These are phyloP conservation scores for Crassisporium funariophilum DNA, from an alignment of 768 basidiomycete genomes.

Conservation along the genomic window DNA sequence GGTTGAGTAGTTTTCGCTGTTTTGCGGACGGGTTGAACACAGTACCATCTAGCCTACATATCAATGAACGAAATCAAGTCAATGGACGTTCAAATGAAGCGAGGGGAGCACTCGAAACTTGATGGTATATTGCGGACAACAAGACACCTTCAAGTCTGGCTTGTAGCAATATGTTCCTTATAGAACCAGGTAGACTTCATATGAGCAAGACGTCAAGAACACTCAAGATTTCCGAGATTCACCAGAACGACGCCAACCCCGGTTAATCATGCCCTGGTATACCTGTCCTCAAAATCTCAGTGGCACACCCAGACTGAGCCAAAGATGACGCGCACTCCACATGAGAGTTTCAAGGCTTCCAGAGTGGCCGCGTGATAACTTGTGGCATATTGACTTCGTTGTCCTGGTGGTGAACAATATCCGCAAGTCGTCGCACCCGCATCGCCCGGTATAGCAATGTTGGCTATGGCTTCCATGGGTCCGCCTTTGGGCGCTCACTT, in stretches of 20 bases:
- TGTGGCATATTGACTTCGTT: slow-evolving; percentile 42
- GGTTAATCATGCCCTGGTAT: slow-evolving; percentile 83
- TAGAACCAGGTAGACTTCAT: no score
- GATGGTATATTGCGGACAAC: slow-evolving; percentile 96
- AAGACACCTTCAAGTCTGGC: slow-evolving; percentile 77
- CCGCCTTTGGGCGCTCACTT: not conserved
- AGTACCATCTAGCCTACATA: slow-evolving; percentile 66
- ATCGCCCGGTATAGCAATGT: slow-evolving; percentile 40
- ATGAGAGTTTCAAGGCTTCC: slow-evolving; percentile 52
- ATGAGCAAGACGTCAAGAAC: no score
- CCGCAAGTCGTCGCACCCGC: slow-evolving; percentile 54
- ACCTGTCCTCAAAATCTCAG: slow-evolving; percentile 40
- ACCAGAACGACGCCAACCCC: slow-evolving; percentile 85
- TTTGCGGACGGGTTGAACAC: slow-evolving; percentile 71
- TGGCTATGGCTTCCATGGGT: slow-evolving; percentile 27
- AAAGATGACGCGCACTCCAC: slow-evolving; percentile 39
- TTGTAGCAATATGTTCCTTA: slow-evolving; percentile 79
- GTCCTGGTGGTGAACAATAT: slow-evolving; percentile 64
- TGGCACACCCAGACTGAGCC: not conserved
- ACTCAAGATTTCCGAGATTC: slow-evolving; percentile 5
- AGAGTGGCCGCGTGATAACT: slow-evolving; percentile 52
- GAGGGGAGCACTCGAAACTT: slow-evolving; percentile 48
- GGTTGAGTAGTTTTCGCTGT: slow-evolving; percentile 73
- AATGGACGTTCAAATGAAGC: slow-evolving; percentile 2
- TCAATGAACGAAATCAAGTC: slow-evolving; percentile 36